Evolutionary conservation across 768 basidiomycete species (phyloP), one percentile per base, ranked within the genome.

Genomic region (Auriscalpium vulgare): DNA sequence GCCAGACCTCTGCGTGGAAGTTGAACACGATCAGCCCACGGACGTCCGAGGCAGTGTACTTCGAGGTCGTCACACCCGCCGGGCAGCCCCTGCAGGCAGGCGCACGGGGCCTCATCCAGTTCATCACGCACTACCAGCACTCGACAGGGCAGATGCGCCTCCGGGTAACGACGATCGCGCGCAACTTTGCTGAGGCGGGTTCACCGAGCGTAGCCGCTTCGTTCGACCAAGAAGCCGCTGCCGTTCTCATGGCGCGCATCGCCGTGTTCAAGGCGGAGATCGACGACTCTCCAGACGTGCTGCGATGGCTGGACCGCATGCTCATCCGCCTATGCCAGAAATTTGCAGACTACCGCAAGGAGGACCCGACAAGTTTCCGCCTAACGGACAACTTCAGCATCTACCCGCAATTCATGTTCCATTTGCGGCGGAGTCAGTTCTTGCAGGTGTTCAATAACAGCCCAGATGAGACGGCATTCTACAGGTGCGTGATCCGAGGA

Each of bases 391-490:
- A 97, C 72, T 98, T 99, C 73, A 91, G 90, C 68, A 97, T 99
- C 65, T 99, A 99, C 70, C 97, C 97, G 14, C 97, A 98, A 68
- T 99, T 99, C 77, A 99, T 98, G 97, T 99, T 98, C 85, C 97
- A 99, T 73, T 72, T 99, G 59, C 80, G 95, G 57, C 77, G 97
- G 69, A 93, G 91, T 79, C 95, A 98, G 73, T 98, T 99, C 77
- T 76, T 99, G 69, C 97, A 99, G 72, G 95, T 98, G 54, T 98
- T 98, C 74, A 98, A 98, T 72, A 99, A 97, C 78, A 95, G 92
- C 78, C 97, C 97, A 8, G 97, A 99, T 69, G 97, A 99, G 75
- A 97, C 95, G 17, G 97, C 95, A 13, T 98, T 95, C 78, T 98
- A 97, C 71, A 80, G 95, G 93, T 87, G 7, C 13, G 40, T 43